A percentile compares a stretch with the other conserved stretches of the same genome.
Evolutionary conservation across 202 grass and related monocot species (phyloP).

Genomic region (Hordeum pubiflorum): DNA sequence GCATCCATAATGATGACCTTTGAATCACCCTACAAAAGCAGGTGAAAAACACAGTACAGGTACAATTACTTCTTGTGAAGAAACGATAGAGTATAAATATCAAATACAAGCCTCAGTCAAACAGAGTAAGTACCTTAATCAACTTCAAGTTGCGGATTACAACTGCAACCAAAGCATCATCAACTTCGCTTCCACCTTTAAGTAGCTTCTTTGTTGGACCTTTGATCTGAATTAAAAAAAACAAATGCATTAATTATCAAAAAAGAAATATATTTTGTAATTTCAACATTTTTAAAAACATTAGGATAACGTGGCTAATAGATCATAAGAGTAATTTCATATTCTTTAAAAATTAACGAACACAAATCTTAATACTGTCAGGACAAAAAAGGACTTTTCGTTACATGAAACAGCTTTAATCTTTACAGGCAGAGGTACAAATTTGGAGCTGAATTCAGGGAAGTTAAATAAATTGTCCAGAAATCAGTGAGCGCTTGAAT

Average conservation of each 20-base stretch:
- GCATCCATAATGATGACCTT: conserved; percentile 92
- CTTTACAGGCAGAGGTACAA: neutral
- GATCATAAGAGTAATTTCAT: neutral
- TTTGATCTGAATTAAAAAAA: conserved; percentile 42
- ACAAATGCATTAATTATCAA: conserved; percentile 12
- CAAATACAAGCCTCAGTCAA: conserved; percentile 1
- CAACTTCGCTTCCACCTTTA: conserved; percentile 60
- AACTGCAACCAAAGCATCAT: conserved; percentile 72
- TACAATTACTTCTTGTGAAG: conserved; percentile 5
- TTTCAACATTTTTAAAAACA: neutral
- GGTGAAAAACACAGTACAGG: neutral
- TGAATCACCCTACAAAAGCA: conserved; percentile 54
- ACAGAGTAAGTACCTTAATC: conserved; percentile 61
- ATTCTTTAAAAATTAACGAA: neutral
- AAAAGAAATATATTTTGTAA: neutral
- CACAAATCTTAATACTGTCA: neutral
- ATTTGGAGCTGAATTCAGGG: neutral
- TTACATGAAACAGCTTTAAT: neutral
- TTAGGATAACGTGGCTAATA: neutral
- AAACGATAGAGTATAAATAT: neutral
- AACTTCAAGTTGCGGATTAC: conserved; percentile 91
- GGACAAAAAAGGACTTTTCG: neutral
- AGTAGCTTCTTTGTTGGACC: conserved; percentile 65
- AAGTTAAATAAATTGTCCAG: neutral
- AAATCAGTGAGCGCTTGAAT: neutral